These are phyloP conservation scores for Ganoderma boninense DNA, from an alignment of 1,284 basidiomycete genomes.

Conservation along the genomic window DNA sequence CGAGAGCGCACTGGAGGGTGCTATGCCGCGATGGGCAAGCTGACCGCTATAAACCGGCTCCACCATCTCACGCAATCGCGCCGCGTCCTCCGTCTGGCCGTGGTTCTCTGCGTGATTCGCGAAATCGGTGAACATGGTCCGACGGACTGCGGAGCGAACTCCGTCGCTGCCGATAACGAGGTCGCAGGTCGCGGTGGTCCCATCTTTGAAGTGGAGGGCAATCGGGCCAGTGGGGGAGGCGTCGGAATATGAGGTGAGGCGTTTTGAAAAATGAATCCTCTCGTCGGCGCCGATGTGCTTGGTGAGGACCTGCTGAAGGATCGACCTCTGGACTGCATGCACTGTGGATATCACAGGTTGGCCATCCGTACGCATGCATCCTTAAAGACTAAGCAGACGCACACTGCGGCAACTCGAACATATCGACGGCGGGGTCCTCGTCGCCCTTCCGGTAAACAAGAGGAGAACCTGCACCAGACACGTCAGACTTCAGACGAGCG, in stretches of 20 bases:
- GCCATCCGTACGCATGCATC: background rate
- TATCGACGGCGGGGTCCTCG: background rate
- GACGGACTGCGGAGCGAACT: constrained; percentile 51
- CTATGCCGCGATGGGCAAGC: constrained; percentile 9
- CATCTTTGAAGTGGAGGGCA: constrained; percentile 57
- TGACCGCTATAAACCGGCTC: constrained; percentile 9
- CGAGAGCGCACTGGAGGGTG: background rate
- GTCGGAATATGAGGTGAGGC: constrained; percentile 55
- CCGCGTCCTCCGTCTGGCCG: constrained; percentile 16
- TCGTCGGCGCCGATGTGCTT: background rate
- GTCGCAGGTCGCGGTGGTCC: constrained; percentile 53
- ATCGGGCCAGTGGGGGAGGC: constrained; percentile 32
- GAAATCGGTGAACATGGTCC: constrained; percentile 23
- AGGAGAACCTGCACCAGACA: background rate
- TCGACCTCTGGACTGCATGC: constrained; percentile 2
- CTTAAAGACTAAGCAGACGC: background rate
- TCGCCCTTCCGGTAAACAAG: background rate
- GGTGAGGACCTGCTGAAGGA: background rate
- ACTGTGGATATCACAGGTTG: background rate
- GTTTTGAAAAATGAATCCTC: constrained; percentile 53
- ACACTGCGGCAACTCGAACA: background rate
- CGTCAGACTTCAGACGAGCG: no score
- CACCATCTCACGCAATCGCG: background rate
- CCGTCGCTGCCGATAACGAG: constrained; percentile 61
- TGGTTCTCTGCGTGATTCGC: constrained; percentile 29